A percentile compares a stretch with the other conserved stretches of the same genome.
Conservation (phyloP, 306 rosid genomes). For the Acacia acuminata region DNA sequence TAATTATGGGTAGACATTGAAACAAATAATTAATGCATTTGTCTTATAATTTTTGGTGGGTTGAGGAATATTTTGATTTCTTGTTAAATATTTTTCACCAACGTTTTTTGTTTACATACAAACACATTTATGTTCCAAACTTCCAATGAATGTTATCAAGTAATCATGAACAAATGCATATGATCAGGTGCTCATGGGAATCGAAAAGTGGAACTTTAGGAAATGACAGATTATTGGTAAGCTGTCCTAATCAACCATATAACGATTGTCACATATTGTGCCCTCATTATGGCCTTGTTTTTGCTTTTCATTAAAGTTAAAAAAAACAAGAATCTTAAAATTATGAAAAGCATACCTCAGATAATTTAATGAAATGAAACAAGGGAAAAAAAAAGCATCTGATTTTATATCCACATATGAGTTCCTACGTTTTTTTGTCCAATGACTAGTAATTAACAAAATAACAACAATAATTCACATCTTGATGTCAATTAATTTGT, state of each 20-base stretch:
- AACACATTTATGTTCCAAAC: neutral
- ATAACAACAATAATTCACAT: neutral
- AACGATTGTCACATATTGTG: neutral
- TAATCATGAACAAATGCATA: constrained; percentile 8
- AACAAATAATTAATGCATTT: too few relatives aligned
- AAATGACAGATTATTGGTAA: constrained; percentile 27
- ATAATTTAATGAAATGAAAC: too few relatives aligned
- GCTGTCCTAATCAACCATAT: constrained; percentile 31
- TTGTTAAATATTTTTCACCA: neutral
- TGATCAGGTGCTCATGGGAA: constrained; percentile 23
- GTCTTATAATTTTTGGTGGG: too few relatives aligned
- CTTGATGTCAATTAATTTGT: too few relatives aligned
- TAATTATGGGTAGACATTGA: too few relatives aligned
- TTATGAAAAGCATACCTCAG: too few relatives aligned
- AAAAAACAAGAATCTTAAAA: too few relatives aligned
- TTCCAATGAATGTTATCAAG: neutral
- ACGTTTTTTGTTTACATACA: too few relatives aligned
- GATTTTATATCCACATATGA: too few relatives aligned
- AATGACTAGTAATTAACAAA: neutral
- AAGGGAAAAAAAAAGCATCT: too few relatives aligned
- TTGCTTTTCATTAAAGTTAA: neutral
- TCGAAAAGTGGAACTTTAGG: constrained; percentile 22
- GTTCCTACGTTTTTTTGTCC: too few relatives aligned
- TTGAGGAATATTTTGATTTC: neutral
- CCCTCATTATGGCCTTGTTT: neutral